Percentiles rank a stretch among this genome's conserved stretches.
These are phyloP conservation scores for Symbiodinium pilosum DNA, from an alignment of 73 alveolate genomes.

Conservation along the genomic window DNA sequence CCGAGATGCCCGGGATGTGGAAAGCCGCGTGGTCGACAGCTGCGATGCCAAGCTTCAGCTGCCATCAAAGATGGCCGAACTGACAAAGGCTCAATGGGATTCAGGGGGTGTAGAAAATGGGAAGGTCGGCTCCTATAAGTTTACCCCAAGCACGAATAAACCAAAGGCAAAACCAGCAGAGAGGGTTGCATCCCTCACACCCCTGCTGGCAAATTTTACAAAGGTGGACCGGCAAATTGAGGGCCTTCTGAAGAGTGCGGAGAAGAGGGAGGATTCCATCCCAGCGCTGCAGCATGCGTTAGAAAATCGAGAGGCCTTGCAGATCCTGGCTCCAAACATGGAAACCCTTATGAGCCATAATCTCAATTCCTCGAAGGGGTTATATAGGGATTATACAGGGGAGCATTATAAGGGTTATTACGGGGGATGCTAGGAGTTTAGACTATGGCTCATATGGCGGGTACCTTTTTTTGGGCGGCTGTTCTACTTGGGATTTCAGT, in stretches of 20 bases:
- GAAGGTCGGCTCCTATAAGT: not conserved
- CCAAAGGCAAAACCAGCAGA: not conserved
- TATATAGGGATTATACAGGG: no score
- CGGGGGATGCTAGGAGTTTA: no score
- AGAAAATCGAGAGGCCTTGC: not conserved
- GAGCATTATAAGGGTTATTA: no score
- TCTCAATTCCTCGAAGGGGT: no score
- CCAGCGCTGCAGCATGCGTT: not conserved
- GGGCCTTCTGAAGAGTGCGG: not conserved
- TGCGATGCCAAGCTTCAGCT: slow-evolving; percentile 67
- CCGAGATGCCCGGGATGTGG: slow-evolving; percentile 70
- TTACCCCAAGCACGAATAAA: not conserved
- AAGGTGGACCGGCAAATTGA: slow-evolving; percentile 5
- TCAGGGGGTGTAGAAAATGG: no score
- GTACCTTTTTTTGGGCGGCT: no score
- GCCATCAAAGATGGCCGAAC: not conserved
- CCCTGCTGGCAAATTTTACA: no score
- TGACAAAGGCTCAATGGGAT: not conserved
- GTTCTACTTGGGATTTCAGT: no score
- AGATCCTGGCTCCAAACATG: no score
- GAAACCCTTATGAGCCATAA: no score
- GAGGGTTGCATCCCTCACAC: not conserved
- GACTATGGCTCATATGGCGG: no score
- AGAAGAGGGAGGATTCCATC: not conserved
- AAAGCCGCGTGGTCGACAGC: slow-evolving; percentile 51